Percentiles rank a stretch among this genome's conserved stretches.
Evolutionary conservation across 345 rosid genomes (phyloP).

Genomic region (Pugionium dolabratum): DNA sequence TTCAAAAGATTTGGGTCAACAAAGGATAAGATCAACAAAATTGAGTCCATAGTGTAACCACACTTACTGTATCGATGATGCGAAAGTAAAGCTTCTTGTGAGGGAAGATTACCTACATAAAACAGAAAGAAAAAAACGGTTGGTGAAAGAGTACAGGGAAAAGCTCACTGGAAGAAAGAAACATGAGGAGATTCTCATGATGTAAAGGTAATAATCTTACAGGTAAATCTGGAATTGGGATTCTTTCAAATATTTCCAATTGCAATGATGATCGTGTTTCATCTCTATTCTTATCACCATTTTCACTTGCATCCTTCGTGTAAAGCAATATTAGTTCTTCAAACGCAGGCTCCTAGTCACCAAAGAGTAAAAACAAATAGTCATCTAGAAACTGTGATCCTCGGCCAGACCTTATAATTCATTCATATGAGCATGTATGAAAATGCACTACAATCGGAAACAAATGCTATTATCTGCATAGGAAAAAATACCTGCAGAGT

Average conservation of each 20-base stretch:
- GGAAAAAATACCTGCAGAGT: conserved; percentile 69
- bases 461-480: conserved; percentile 7
- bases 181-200: conserved; percentile 7
- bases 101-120: conserved; percentile 82
- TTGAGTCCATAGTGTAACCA: conserved; percentile 14
- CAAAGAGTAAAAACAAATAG: conserved; percentile 38
- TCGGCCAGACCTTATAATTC: conserved; percentile 16
- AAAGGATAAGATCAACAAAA: conserved; percentile 4
- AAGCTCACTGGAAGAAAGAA: conserved; percentile 13
- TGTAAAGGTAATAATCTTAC: conserved; percentile 48
- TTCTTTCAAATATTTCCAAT: conserved; percentile 77
- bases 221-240: conserved; percentile 95
- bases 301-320: conserved; percentile 52
- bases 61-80: conserved; percentile 87
- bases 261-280: conserved; percentile 67
- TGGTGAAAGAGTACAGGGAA: conserved; percentile 30
- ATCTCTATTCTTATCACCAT: conserved; percentile 43
- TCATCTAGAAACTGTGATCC: conserved; percentile 14
- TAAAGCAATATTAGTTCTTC: conserved; percentile 85
- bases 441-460: conserved; percentile 6
- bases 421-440: conserved; percentile 14
- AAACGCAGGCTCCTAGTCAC: conserved; percentile 86
- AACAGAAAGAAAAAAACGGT: conserved; percentile 23
- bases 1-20: conserved; percentile 24
- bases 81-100: conserved; percentile 94